These are phyloP conservation scores for Claviceps paspali DNA, from an alignment of 2,329 filamentous ascomycete genomes.

Conservation along the genomic window DNA sequence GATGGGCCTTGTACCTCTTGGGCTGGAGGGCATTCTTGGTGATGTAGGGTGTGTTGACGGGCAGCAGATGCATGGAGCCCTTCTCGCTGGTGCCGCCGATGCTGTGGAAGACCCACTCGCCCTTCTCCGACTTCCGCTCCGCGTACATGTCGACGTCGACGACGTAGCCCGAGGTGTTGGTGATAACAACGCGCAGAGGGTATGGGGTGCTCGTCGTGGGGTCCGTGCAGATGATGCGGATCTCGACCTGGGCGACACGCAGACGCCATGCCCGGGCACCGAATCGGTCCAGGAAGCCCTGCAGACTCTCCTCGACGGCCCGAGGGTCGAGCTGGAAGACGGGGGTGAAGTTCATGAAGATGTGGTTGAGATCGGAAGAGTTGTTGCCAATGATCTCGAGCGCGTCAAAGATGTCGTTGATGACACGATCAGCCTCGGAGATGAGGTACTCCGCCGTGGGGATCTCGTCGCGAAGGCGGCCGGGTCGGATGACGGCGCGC, in stretches of 20 bases:
- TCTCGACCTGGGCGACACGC: conserved; percentile 92
- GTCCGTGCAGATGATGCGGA: conserved; percentile 95
- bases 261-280: conserved; percentile 90
- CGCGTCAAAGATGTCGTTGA: conserved; percentile 95
- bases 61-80: conserved; percentile 83
- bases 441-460: conserved; percentile 97
- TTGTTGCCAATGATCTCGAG: conserved; percentile 98
- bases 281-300: conserved; percentile 92
- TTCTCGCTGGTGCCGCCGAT: conserved; percentile 92
- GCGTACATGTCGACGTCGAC: conserved; percentile 96
- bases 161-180: conserved; percentile 95
- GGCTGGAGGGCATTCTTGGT: conserved; percentile 98
- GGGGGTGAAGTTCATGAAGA: conserved; percentile 99
- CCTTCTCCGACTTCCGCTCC: conserved; percentile 95
- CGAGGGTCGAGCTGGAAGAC: conserved; percentile 83
- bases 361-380: conserved; percentile 97
- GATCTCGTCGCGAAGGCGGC: conserved; percentile 89
- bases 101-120: conserved; percentile 96
- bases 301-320: conserved; percentile 85
- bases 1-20: conserved; percentile 97
- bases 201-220: conserved; percentile 69
- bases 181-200: conserved; percentile 90
- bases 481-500: conserved; percentile 84
- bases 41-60: conserved; percentile 82
- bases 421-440: conserved; percentile 87